Evolutionary conservation across 495 filamentous ascomycete species (phyloP), one percentile per base, ranked within the genome.

Genomic region (Trichoderma orchidacearum): DNA sequence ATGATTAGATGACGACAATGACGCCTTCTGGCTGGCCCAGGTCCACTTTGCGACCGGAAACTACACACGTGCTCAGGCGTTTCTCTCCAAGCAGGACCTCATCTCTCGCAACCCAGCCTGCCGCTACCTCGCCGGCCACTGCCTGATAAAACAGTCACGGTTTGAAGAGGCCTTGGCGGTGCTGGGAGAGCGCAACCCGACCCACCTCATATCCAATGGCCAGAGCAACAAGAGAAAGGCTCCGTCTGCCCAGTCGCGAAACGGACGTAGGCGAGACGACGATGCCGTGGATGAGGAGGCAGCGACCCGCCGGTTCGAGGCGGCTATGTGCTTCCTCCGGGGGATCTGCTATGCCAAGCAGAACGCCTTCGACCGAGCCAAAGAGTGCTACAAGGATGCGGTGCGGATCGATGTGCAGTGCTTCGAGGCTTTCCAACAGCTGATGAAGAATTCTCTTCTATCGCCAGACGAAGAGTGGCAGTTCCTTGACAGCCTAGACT

Each of bases 381-480:
- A 95, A 63, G 90, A 96, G 63, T 96, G 94, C 71, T 99, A 96
- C 76, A 96, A 95, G 72, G 88, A 94, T 62, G 93, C 93, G 6
- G 88, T 97, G 38, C 79, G 87, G 51, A 96, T 99, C 64, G 94
- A 99, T 66, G 90, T 97, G 5, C 91, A 96, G 66, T 99, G 93
- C 68, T 97, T 94, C 64, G 93, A 99, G 66, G 93, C 93, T 3
- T 97, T 97, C 64, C 91, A 95, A 58, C 90, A 96, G 68, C 78
- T 99, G 52, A 96, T 96, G 86, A 90, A 91, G 73, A 97, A 97
- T 69, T 86, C 85, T 18, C 80, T 97, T 27, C 94, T 99, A 89
- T 90, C 91, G n/a, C 92, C 94, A 1, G 85, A 90, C 35, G 94
- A 99, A 68, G 93, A 99, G 66, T 90, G 93, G 78, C 76, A 85